These are phyloP conservation scores for Vitis amurensis DNA, from an alignment of 164 flowering plant genomes.

Conservation along the genomic window DNA sequence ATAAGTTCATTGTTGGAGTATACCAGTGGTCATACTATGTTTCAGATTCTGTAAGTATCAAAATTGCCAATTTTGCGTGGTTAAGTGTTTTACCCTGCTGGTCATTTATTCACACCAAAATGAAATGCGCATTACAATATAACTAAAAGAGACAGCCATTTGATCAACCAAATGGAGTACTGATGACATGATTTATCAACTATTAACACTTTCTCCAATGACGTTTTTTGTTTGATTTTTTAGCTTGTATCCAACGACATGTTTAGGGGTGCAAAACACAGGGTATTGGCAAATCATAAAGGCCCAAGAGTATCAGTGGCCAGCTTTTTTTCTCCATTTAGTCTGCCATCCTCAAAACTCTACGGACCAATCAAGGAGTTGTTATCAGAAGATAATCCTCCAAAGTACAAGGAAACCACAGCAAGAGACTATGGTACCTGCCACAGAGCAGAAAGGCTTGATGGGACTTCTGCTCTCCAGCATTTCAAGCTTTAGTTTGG, in stretches of 20 bases:
- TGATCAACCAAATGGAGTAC: no score
- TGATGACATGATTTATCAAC: no score
- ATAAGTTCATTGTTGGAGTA: no score
- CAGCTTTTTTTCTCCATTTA: slow-evolving; percentile 15
- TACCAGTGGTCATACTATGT: no score
- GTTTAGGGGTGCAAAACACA: slow-evolving; percentile 27
- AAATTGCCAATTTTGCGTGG: no score
- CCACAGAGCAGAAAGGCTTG: slow-evolving; percentile 17
- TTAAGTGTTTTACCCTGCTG: no score
- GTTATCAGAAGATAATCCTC: slow-evolving; percentile 28
- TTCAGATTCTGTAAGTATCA: no score
- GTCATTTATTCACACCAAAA: no score
- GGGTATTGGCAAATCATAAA: slow-evolving; percentile 18
- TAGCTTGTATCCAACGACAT: slow-evolving; percentile 26
- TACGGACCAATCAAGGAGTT: slow-evolving; percentile 35
- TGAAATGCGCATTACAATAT: no score
- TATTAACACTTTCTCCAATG: no score
- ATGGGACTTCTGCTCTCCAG: slow-evolving; percentile 18
- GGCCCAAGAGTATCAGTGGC: slow-evolving; percentile 34
- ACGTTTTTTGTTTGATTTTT: not conserved
- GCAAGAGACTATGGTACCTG: slow-evolving; percentile 9
- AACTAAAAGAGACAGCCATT: no score
- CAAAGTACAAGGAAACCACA: slow-evolving; percentile 17
- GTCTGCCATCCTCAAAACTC: not conserved
- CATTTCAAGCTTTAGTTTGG: slow-evolving; percentile 10